These are phyloP conservation scores for Stemphylium lycopersici DNA, from an alignment of 2,329 filamentous ascomycete genomes.

Conservation along the genomic window DNA sequence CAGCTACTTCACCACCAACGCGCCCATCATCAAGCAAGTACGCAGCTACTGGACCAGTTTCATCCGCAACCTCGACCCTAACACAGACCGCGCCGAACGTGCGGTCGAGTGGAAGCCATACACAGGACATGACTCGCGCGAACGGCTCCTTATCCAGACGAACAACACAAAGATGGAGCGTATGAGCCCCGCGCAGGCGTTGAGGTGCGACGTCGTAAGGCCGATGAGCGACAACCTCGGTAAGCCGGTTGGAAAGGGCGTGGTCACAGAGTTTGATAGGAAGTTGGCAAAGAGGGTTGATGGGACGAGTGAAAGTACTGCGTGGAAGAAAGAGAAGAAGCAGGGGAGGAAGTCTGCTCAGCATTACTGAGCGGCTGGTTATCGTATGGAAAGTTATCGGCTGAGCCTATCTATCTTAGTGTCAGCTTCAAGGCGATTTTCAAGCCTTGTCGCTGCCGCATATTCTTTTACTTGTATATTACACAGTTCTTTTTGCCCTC, in stretches of 20 bases:
- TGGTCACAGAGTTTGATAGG: constrained; percentile 10
- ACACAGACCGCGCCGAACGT: constrained; percentile 56
- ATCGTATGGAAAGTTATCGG: background rate
- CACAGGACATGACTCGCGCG: constrained; percentile 27
- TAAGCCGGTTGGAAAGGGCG: constrained; percentile 10
- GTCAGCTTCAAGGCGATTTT: background rate
- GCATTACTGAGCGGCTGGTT: background rate
- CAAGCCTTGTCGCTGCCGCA: no score
- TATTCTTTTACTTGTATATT: no score
- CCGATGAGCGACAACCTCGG: constrained; percentile 19
- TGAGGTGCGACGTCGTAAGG: constrained; percentile 15
- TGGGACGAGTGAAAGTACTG: constrained; percentile 7
- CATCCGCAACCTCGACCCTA: constrained; percentile 70
- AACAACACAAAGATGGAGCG: constrained; percentile 50
- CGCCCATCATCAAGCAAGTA: constrained; percentile 63
- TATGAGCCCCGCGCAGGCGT: constrained; percentile 26
- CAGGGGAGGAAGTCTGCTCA: background rate
- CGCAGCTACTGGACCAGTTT: constrained; percentile 79
- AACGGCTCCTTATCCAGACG: constrained; percentile 48
- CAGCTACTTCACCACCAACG: constrained; percentile 65
- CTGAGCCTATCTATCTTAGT: background rate
- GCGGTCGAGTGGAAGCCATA: constrained; percentile 61
- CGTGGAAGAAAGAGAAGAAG: background rate
- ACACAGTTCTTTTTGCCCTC: no score
- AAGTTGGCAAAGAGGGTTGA: constrained; percentile 11